Evolutionary conservation across 2,329 filamentous ascomycete genomes (phyloP).

Genomic region (Hypoxylon sp.): DNA sequence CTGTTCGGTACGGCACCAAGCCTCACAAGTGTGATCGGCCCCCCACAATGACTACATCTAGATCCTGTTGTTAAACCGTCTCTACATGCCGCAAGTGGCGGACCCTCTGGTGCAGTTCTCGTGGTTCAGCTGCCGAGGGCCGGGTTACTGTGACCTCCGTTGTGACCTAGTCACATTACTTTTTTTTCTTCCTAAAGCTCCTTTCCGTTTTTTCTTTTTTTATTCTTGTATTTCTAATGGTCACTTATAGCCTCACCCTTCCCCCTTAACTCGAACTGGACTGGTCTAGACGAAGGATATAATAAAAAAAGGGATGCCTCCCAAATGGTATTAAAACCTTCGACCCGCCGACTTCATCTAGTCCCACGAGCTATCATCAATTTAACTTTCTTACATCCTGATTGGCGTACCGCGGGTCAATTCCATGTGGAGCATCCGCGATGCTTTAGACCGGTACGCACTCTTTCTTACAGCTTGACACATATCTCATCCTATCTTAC

Average conservation of each 20-base stretch:
- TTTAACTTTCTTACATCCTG: constrained; percentile 31
- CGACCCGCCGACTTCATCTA: constrained; percentile 37
- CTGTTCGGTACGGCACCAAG: constrained; percentile 35
- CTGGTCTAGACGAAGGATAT: constrained; percentile 34
- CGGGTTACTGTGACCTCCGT: constrained; percentile 33
- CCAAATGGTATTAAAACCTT: constrained; percentile 43
- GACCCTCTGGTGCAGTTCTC: constrained; percentile 32
- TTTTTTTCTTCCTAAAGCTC: constrained; percentile 17
- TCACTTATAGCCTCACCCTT: constrained; percentile 29
- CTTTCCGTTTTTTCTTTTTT: constrained; percentile 8
- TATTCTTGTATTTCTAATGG: constrained; percentile 16
- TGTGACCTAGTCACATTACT: constrained; percentile 39
- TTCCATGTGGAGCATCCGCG: constrained; percentile 34
- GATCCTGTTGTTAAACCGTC: constrained; percentile 38
- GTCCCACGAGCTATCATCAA: constrained; percentile 31
- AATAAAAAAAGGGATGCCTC: constrained; percentile 19
- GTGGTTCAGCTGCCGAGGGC: constrained; percentile 38
- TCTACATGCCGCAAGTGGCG: constrained; percentile 37
- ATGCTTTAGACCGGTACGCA: constrained; percentile 35
- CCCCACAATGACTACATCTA: constrained; percentile 41
- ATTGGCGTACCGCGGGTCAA: constrained; percentile 35
- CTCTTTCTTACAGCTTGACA: constrained; percentile 29
- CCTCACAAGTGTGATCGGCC: constrained; percentile 40
- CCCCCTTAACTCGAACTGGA: constrained; percentile 34
- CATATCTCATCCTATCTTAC: constrained; percentile 19